Conservation (phyloP, 2,329 filamentous ascomycete species). For the Dothistroma septosporum region DNA sequence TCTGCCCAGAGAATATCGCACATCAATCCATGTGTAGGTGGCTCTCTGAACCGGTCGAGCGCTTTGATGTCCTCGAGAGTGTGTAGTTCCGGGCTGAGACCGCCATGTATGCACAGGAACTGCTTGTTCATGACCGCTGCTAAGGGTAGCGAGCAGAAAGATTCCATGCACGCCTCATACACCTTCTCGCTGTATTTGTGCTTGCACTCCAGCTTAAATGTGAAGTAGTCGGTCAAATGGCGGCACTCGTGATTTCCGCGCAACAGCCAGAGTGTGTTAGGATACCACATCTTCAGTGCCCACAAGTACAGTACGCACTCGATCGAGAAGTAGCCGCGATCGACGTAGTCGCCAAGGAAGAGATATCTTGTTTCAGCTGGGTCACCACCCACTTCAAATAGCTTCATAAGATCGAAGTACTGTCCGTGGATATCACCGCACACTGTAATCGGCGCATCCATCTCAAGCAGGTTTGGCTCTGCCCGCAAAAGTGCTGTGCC, state of each 20-base stretch:
- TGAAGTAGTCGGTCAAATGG: constrained; percentile 99
- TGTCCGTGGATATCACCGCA: constrained; percentile 98
- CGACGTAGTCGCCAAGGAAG: constrained; percentile 96
- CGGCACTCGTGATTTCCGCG: constrained; percentile 98
- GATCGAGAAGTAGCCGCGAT: constrained; percentile 97
- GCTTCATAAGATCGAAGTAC: constrained; percentile 99
- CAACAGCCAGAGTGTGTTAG: constrained; percentile 92
- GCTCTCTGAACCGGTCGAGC: constrained; percentile 97
- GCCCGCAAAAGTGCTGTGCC: constrained; percentile 82
- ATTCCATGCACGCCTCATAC: constrained; percentile 98
- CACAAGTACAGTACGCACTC: constrained; percentile 98
- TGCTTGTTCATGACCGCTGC: constrained; percentile 99
- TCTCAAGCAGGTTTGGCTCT: constrained; percentile 95
- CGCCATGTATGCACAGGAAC: constrained; percentile 96
- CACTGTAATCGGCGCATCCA: constrained; percentile 98
- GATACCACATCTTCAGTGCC: constrained; percentile 98
- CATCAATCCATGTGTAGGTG: constrained; percentile 96
- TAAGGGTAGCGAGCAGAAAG: constrained; percentile 88
- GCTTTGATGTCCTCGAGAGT: constrained; percentile 93
- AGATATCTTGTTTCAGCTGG: constrained; percentile 94
- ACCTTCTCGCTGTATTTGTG: constrained; percentile 97
- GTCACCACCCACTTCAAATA: constrained; percentile 97
- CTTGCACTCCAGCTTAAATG: constrained; percentile 99
- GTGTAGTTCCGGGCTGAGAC: constrained; percentile 90
- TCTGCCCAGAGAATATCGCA: constrained; percentile 99